A percentile compares a stretch with the other conserved stretches of the same genome.
Evolutionary conservation across 129 eudicot genomes (phyloP).

Genomic region (carrot (Daucus carota)): DH1_v3.0 NC_030382.2:25956001-25956500

Average conservation of each 20-base stretch:
- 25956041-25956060: neutral
- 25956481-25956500: neutral
- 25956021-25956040: neutral
- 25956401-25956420: neutral
- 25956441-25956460: neutral
- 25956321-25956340: neutral
- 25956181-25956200: neutral
- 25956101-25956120: slow-evolving; percentile 1
- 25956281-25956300: neutral
- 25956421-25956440: neutral
- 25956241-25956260: neutral
- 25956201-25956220: neutral
- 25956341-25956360: neutral
- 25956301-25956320: neutral
- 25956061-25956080: slow-evolving; percentile 8
- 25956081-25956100: neutral
- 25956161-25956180: neutral
- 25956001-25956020: neutral
- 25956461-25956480: neutral
- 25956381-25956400: neutral
- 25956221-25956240: neutral
- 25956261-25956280: neutral
- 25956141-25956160: neutral
- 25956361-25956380: neutral
- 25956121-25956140: slow-evolving; percentile 4